Evolutionary conservation across 164 flowering plant species (phyloP).

Genomic region (Berberis thunbergii): DNA sequence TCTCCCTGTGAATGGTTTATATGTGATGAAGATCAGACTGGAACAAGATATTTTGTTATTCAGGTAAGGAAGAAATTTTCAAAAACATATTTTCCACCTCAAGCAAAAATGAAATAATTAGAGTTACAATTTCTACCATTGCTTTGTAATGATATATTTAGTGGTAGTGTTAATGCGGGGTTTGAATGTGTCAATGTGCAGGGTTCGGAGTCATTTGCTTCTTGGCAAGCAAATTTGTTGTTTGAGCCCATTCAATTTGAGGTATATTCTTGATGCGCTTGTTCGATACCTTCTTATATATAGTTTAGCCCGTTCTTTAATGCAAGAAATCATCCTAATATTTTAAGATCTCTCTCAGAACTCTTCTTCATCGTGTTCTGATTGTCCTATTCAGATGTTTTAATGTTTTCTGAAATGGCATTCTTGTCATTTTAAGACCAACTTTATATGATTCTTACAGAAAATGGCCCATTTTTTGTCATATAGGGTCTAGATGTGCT

Average conservation of each 20-base stretch:
- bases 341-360: not conserved
- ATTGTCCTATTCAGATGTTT: not conserved
- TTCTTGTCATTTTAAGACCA: too few species aligned
- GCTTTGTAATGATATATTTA: not conserved
- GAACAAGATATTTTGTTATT: slow-evolving; percentile 77
- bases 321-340: not conserved
- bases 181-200: slow-evolving; percentile 19
- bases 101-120: too few species aligned
- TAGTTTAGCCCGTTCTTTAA: not conserved
- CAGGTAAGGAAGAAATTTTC: slow-evolving; percentile 40
- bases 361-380: not conserved
- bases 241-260: slow-evolving; percentile 86
- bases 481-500: slow-evolving; percentile 69
- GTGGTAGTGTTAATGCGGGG: not conserved
- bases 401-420: not conserved
- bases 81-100: not conserved
- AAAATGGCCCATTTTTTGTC: slow-evolving; percentile 1
- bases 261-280: slow-evolving; percentile 34
- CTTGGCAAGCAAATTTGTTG: slow-evolving; percentile 96
- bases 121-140: too few species aligned
- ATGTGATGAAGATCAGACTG: slow-evolving; percentile 70
- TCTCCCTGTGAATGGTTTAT: slow-evolving; percentile 96
- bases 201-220: slow-evolving; percentile 95
- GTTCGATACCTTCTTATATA: not conserved
- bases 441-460: not conserved